Base-by-base conservation (phyloP, 495 filamentous ascomycete species). In the Aspergillus sclerotiicarbonarius region DNA sequence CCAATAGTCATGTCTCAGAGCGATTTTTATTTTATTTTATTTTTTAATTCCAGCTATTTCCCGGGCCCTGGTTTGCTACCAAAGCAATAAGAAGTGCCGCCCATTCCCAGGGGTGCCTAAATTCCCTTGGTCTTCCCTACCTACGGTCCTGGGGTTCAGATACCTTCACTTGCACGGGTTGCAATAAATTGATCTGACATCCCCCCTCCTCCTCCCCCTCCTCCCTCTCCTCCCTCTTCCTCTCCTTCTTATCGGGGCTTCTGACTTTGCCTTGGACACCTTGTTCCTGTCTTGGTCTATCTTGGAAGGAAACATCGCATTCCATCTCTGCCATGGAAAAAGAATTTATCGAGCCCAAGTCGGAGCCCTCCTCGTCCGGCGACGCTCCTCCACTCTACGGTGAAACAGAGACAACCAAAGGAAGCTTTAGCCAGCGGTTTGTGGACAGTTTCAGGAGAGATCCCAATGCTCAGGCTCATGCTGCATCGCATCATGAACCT, bases 391-490 rank as follows among this genome's bases (percentile, higher is more conserved):
- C 75, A 0, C 51, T 53, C 33, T 80, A 80, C 58, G 79, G 79
- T 25, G 70, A 80, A 48, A 62, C 72, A 4, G 57, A 66, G 20
- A n/a, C 62, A 1, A 67, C 71, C 2, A 59, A 63, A 30, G 69
- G 58, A 10, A 62, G 64, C 50, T 64, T 78, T 8, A 49, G 82
- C 0, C 66, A 72, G 12, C 80, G 82, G 21, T 75, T 91, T 57
- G 56, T 89, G 55, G 86, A 96, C 70, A 88, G 90, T 66, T 96
- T 98, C 80, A 86, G 85, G 63, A 80, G 87, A 29, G 91, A 96
- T 59, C 90, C 90, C 2, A 84, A 85, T 66, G 76, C 80, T 5
- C 78, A 78, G 46, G 77, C 87, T 29, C 78, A 78, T 48, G 77
- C 87, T 29, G 86, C 82, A 21, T 79, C 82, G 20, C 80, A 77